phyloP scores from a whole-genome alignment of 768 basidiomycete species.

The Paxillus involutus region DNA sequence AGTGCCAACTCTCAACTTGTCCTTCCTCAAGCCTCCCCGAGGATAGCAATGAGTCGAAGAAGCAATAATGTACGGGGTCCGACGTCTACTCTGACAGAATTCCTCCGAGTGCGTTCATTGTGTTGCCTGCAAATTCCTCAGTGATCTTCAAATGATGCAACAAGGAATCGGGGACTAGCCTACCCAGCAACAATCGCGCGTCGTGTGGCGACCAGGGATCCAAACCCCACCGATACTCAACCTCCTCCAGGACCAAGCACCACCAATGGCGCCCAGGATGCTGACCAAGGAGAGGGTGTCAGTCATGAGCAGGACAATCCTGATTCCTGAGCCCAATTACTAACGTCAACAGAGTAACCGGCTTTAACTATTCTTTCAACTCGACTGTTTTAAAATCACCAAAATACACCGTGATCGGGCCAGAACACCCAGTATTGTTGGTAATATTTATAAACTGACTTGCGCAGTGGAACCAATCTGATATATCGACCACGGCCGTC shows the following conservation, averaged over 20 bases:
- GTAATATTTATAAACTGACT: background rate
- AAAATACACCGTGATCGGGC: background rate
- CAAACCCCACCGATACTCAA: conserved; percentile 29
- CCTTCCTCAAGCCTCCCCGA: background rate
- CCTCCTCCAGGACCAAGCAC: conserved; percentile 50
- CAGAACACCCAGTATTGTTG: background rate
- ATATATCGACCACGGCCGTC: background rate
- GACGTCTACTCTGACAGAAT: conserved; percentile 81
- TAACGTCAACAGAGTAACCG: background rate
- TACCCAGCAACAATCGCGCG: conserved; percentile 40
- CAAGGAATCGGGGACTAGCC: conserved; percentile 58
- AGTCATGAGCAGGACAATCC: too few species aligned
- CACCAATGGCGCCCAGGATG: conserved; percentile 1
- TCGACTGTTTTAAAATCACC: too few species aligned
- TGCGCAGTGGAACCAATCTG: background rate
- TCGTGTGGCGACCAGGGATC: conserved; percentile 32
- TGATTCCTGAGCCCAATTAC: too few species aligned
- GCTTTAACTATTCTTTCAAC: background rate
- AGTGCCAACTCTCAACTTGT: too few species aligned
- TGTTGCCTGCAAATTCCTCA: conserved; percentile 8
- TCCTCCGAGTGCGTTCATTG: conserved; percentile 55
- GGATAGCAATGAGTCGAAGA: conserved; percentile 26
- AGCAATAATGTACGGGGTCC: conserved; percentile 74
- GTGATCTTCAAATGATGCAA: conserved; percentile 18
- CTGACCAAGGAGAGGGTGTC: conserved; percentile 8